Base-by-base conservation (phyloP, 768 basidiomycete genomes). In the Pulveroboletus sp. region DNA sequence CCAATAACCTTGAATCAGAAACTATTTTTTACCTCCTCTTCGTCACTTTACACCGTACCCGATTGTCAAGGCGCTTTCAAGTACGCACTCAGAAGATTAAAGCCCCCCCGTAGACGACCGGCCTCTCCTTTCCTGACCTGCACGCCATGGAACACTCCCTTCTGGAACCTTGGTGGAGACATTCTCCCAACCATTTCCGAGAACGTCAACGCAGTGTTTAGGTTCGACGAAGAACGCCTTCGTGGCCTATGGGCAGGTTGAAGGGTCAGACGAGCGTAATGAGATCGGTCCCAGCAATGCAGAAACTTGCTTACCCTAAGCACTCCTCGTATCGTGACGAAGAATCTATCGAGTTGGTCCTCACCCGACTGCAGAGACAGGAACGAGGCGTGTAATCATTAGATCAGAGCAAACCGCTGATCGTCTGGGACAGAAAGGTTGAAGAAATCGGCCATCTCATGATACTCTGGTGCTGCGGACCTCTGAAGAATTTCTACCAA, bases 271-370 rank as follows among this genome's bases (percentile, higher is more conserved):
- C 67, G 10, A 85, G 65, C 0, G 79, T 76, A 53, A 88, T 76
- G 21, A 88, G 75, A 51, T 77, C 76, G 14, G 83, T 85, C 79
- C 82, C 45, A 83, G 64, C 14, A 89, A 62, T 14, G 71, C 66
- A 2, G 70, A 66, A 67, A 88, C 82, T 56, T 82, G 73, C 12
- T 59, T 55, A 0, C 77, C 86, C 85, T 85, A 87, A 15, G 73
- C 73, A 3, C 55, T 39, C 10, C 86, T 75, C 33, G 80, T 18
- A 89, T 79, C 2, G 87, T 86, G 38, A 83, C 82, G 63, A 89
- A 88, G 69, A 88, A 51, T 17, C 59, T 64, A 32, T 35, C 15
- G 26, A 41, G 15, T 15, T n/a, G 17, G 37, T 41, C 28, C 17
- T 32, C 12, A 18, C 5, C 33, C 8, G 17, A 12, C 30, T 6